Evolutionary conservation across 306 rosid genomes (phyloP).

Genomic region (Bauhinia variegata): DNA sequence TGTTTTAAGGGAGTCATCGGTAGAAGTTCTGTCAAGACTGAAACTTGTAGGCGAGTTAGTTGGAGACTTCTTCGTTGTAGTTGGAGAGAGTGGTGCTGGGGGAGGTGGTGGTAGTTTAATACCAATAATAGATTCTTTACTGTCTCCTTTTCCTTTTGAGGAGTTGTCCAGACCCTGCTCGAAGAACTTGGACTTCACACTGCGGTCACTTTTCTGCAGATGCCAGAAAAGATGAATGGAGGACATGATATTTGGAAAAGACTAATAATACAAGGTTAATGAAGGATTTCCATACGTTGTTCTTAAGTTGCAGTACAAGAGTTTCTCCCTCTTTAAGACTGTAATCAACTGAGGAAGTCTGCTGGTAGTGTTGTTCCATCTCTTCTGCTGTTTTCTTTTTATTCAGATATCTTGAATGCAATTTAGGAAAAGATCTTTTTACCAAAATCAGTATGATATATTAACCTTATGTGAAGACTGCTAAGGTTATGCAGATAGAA

Average conservation of each 20-base stretch:
- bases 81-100: conserved; percentile 67
- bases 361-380: conserved; percentile 93
- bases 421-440: conserved; percentile 21
- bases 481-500: conserved; percentile 19
- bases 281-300: conserved; percentile 48
- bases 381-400: conserved; percentile 97
- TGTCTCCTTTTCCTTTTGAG: conserved; percentile 59
- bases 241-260: conserved; percentile 8
- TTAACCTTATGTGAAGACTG: conserved; percentile 14
- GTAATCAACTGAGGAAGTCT: conserved; percentile 79
- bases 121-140: conserved; percentile 53
- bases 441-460: not conserved
- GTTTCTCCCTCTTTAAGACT: conserved; percentile 97
- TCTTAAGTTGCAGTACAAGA: conserved; percentile 80
- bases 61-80: conserved; percentile 47
- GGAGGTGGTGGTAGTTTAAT: conserved; percentile 91
- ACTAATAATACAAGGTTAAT: not conserved
- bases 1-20: conserved; percentile 38
- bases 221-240: conserved; percentile 21
- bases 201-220: conserved; percentile 63
- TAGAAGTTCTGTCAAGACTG: conserved; percentile 52
- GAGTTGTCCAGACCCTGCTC: conserved; percentile 57
- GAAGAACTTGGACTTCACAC: conserved; percentile 61
- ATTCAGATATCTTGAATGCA: conserved; percentile 68
- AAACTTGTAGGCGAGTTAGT: conserved; percentile 44